Evolutionary conservation across 805 yeast genomes (phyloP).

Genomic region (Saccharomycopsis schoenii): DNA sequence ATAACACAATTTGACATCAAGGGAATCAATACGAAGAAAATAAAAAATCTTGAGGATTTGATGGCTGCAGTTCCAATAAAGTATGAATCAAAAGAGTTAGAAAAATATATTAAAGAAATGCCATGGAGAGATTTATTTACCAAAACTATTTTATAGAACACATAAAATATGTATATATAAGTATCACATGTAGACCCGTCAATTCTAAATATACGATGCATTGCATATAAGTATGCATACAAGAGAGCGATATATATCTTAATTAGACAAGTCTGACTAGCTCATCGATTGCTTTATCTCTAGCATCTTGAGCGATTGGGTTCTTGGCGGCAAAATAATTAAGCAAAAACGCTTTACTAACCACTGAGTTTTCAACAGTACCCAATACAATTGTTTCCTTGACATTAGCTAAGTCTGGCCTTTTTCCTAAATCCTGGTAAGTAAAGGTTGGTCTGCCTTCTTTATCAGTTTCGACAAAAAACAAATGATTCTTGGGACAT

Average conservation of each 20-base stretch:
- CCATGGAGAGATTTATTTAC: not conserved
- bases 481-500: conserved; percentile 42
- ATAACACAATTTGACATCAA: not conserved
- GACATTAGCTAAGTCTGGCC: conserved; percentile 18
- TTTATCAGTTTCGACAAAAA: conserved; percentile 32
- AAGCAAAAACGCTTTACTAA: conserved; percentile 46
- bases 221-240: too few species aligned
- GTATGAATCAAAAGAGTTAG: not conserved
- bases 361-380: conserved; percentile 38
- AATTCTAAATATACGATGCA: not conserved
- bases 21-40: not conserved
- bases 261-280: conserved; percentile 16
- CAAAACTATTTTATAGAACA: not conserved
- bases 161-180: not conserved
- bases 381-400: conserved; percentile 33
- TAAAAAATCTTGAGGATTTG: not conserved
- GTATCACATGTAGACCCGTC: not conserved
- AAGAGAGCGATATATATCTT: too few species aligned
- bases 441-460: conserved; percentile 22
- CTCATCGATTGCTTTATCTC: conserved; percentile 32
- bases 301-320: conserved; percentile 49
- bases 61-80: not conserved
- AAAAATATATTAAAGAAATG: not conserved
- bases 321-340: conserved; percentile 53
- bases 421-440: conserved; percentile 21